Conservation (phyloP, 768 basidiomycete genomes). For the Lactarius hengduanensis region DNA sequence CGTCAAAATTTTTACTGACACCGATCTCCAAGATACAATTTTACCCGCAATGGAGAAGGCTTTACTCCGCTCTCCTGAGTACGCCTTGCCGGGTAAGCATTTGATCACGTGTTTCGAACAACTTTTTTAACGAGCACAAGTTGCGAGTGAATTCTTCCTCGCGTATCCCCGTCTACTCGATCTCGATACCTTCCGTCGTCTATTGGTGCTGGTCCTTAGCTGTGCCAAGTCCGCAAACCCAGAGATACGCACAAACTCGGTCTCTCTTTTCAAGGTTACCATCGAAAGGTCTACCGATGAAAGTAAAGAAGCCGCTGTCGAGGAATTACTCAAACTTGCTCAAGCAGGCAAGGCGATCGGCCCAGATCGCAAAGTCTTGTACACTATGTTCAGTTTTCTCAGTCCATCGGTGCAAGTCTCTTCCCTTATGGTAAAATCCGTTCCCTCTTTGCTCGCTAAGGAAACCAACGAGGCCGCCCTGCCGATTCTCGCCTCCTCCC, state of each 20-base stretch:
- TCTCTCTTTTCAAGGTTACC: conserved; percentile 55
- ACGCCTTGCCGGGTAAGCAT: conserved; percentile 58
- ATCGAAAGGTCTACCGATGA: conserved; percentile 38
- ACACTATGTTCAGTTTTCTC: conserved; percentile 67
- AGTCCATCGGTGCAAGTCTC: conserved; percentile 51
- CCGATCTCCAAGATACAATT: conserved; percentile 53
- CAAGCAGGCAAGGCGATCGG: conserved; percentile 84
- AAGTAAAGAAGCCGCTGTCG: conserved; percentile 47
- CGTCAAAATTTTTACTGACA: conserved; percentile 49
- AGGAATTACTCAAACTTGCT: conserved; percentile 71
- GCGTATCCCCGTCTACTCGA: conserved; percentile 53
- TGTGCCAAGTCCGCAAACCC: conserved; percentile 74
- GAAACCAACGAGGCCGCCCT: conserved; percentile 75
- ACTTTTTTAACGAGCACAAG: conserved; percentile 35
- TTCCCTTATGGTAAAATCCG: conserved; percentile 41
- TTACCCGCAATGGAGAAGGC: conserved; percentile 79
- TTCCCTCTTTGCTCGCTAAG: conserved; percentile 55
- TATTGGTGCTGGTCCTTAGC: conserved; percentile 60
- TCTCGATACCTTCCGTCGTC: conserved; percentile 47
- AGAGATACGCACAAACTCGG: conserved; percentile 53
- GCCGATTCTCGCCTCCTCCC: conserved; percentile 49
- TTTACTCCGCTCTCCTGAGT: conserved; percentile 78
- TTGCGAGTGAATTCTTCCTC: conserved; percentile 56
- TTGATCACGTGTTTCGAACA: conserved; percentile 8
- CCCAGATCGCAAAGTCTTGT: conserved; percentile 82